Base-by-base conservation (phyloP, 305 asterid species). In the Fraxinus albicans region DNA sequence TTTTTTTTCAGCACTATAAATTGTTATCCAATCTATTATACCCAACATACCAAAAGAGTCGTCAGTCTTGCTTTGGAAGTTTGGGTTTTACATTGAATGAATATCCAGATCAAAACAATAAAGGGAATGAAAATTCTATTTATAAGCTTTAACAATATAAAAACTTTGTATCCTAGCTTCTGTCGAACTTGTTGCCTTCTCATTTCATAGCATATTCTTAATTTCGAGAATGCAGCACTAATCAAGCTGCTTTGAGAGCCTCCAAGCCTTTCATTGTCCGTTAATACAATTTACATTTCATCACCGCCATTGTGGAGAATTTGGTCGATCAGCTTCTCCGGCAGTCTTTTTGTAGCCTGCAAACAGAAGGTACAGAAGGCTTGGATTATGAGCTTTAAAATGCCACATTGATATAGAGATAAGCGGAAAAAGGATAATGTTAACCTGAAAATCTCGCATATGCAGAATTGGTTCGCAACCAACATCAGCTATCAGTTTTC, bases 381-480 rank as follows among this genome's bases (percentile, higher is more conserved):
- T 74, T 19, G 10, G 76, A 83, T 79, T 77, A 76, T 33, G 65
- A 78, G 10, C 10, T 2, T 4, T 6, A 77, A 42, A 27, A 76
- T 21, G 33, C 36, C 44, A 65, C 42, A 47, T 35, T 73, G 50
- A 80, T 8, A 55, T 83, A 60, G 10, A 47, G 33, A 15, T 33
- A 76, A 36, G 73, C 3, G 35, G 40, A 65, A 72, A 35, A 23
- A 73, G 29, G 23, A 74, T 6, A 42, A 31, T 79, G 76, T 86
- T 70, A 76, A 94, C 99, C 98, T 96, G 99, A 83, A 96, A 96
- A 77, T 96, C 94, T 86, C 99, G 89, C 99, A 96, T 96, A 78
- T 96, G 98, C 53, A 96, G 91, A 77, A 96, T 94, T 13, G 98
- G 99, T 90, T 96, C 98, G 78, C 99, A 94, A 44, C 99, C 99